Conservation (phyloP, 148 eudicot species). For the Dysphania ambrosioides region DNA sequence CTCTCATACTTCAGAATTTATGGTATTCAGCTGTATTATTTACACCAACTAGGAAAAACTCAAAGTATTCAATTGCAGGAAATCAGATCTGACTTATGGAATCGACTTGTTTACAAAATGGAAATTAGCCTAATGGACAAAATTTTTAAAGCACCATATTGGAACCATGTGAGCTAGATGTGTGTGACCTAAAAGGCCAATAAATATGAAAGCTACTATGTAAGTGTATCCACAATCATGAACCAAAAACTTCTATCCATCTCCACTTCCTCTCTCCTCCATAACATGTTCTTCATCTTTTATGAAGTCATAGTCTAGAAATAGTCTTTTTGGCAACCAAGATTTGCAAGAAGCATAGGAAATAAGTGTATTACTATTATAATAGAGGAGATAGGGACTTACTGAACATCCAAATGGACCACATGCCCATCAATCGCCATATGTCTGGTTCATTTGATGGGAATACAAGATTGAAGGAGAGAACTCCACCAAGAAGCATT, state of each 20-base stretch:
- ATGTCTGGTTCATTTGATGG: slow-evolving; percentile 92
- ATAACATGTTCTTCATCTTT: background rate
- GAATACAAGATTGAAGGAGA: slow-evolving; percentile 88
- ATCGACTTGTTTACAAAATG: background rate
- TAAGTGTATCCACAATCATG: too few species aligned
- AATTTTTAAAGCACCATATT: too few species aligned
- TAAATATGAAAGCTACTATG: background rate
- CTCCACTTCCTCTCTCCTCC: background rate
- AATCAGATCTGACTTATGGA: background rate
- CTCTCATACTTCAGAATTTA: background rate
- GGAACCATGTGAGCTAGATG: background rate
- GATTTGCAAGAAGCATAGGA: background rate
- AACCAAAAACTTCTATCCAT: too few species aligned
- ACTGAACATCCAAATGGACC: slow-evolving; percentile 99
- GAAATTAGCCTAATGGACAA: background rate
- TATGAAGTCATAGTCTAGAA: background rate
- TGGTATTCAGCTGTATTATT: too few species aligned
- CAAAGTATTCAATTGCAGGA: background rate
- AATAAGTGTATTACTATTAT: background rate
- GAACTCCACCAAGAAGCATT: slow-evolving; percentile 83
- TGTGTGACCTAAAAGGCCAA: background rate
- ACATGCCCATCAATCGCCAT: slow-evolving; percentile 99
- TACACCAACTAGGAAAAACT: background rate
- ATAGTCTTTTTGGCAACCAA: background rate
- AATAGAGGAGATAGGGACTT: slow-evolving; percentile 30